These are phyloP conservation scores for Flaveria robusta DNA, from an alignment of 129 eudicot genomes.

Conservation along the genomic window DNA sequence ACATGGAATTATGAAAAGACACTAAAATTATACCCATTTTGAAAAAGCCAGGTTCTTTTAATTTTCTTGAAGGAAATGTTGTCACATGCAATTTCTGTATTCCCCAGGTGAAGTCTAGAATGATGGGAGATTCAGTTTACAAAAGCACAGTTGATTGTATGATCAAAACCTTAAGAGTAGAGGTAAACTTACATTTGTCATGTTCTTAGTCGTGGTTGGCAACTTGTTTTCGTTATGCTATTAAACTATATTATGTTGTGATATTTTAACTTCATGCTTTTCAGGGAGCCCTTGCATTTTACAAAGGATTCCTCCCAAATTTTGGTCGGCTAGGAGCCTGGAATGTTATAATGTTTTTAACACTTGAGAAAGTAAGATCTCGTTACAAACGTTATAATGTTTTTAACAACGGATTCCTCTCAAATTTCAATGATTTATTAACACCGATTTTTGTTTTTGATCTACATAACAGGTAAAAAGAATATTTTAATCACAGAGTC, in stretches of 20 bases:
- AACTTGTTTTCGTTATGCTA: neutral
- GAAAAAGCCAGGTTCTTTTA: neutral
- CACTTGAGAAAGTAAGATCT: constrained; percentile 75
- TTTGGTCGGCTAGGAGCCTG: constrained; percentile 84
- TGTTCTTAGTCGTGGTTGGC: neutral
- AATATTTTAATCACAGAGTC: constrained; percentile 34
- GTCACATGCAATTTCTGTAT: neutral
- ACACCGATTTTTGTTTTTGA: neutral
- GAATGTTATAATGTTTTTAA: constrained; percentile 90
- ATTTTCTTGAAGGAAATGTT: neutral
- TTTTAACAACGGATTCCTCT: neutral
- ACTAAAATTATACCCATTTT: constrained; percentile 2
- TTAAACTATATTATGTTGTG: neutral
- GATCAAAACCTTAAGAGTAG: constrained; percentile 1
- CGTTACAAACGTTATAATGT: neutral
- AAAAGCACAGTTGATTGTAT: neutral
- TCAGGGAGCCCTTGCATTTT: constrained; percentile 82
- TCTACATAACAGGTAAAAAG: constrained; percentile 55
- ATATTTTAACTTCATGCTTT: constrained; percentile 22
- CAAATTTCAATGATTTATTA: neutral
- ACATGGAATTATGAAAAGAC: neutral
- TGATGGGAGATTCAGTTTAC: constrained; percentile 8
- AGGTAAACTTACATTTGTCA: neutral
- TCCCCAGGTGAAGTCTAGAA: constrained; percentile 4
- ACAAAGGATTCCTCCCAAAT: constrained; percentile 89